phyloP scores from a whole-genome alignment of 257 asterid species.

The Solanum rostratum region DNA sequence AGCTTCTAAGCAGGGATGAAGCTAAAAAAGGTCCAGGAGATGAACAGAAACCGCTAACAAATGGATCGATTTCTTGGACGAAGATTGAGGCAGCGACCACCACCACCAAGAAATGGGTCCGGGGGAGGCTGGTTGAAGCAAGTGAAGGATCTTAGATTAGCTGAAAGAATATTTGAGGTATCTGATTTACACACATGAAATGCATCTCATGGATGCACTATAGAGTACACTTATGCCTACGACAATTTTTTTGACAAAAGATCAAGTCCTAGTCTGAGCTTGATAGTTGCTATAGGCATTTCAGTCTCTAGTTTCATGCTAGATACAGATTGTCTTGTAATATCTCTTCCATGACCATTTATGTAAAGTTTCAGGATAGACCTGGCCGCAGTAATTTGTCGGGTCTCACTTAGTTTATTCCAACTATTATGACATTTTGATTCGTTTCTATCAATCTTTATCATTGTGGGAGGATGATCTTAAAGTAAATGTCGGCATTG shows the following conservation, averaged over 20 bases:
- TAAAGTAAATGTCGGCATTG: background rate
- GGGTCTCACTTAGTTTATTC: background rate
- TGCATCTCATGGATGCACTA: slow-evolving; percentile 18
- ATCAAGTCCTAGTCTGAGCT: background rate
- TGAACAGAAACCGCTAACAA: slow-evolving; percentile 10
- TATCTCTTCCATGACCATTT: background rate
- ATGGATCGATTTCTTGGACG: slow-evolving; percentile 11
- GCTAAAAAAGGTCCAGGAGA: slow-evolving; percentile 1
- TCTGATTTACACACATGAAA: slow-evolving; percentile 1
- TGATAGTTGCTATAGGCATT: background rate
- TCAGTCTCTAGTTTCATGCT: background rate
- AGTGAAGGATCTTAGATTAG: slow-evolving; percentile 41
- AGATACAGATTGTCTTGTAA: background rate
- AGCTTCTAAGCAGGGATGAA: slow-evolving; percentile 5
- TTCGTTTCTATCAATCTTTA: background rate
- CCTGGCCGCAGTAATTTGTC: background rate
- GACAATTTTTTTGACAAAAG: background rate
- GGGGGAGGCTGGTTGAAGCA: slow-evolving; percentile 78
- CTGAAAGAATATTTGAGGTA: background rate
- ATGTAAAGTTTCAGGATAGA: background rate
- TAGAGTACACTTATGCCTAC: slow-evolving; percentile 1
- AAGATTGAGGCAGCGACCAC: slow-evolving; percentile 3
- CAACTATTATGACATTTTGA: background rate
- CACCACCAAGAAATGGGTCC: slow-evolving; percentile 61
- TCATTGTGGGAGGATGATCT: background rate